Conservation (phyloP, 2,329 filamentous ascomycete species). For the Lizonia empirigonia region DNA sequence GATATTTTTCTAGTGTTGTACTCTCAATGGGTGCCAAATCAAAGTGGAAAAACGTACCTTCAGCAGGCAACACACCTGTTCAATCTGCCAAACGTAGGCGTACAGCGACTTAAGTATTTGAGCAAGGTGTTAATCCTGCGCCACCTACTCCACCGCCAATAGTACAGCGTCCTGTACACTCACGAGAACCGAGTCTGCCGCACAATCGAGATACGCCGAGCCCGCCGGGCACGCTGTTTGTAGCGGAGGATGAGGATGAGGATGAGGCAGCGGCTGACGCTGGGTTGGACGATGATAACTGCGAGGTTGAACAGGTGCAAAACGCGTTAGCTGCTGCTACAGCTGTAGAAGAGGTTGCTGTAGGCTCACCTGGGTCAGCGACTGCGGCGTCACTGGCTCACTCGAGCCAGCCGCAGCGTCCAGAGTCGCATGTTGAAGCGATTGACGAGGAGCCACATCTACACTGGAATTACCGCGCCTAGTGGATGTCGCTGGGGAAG, state of each 20-base stretch:
- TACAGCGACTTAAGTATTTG: not conserved
- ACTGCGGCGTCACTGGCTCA: not conserved
- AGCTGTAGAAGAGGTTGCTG: not conserved
- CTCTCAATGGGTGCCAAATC: not conserved
- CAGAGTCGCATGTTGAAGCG: not conserved
- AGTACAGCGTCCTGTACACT: not conserved
- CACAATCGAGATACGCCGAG: not conserved
- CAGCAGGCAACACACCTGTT: not conserved
- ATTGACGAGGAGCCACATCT: conserved; percentile 1
- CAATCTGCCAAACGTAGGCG: not conserved
- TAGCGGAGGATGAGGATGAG: not conserved
- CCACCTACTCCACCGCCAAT: not conserved
- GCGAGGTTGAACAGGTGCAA: not conserved
- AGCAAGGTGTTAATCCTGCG: not conserved
- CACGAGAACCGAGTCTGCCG: not conserved
- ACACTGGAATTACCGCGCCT: not conserved
- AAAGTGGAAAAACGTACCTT: not conserved
- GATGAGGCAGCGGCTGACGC: not conserved
- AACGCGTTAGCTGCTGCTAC: not conserved
- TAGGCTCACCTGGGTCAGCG: not conserved
- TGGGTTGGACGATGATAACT: not conserved
- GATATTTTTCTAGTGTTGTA: not conserved
- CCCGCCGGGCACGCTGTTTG: not conserved
- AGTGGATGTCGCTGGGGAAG: not conserved
- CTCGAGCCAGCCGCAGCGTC: not conserved